These are phyloP conservation scores for Marasmius oreades DNA, from an alignment of 1,284 basidiomycete species.

Conservation along the genomic window DNA sequence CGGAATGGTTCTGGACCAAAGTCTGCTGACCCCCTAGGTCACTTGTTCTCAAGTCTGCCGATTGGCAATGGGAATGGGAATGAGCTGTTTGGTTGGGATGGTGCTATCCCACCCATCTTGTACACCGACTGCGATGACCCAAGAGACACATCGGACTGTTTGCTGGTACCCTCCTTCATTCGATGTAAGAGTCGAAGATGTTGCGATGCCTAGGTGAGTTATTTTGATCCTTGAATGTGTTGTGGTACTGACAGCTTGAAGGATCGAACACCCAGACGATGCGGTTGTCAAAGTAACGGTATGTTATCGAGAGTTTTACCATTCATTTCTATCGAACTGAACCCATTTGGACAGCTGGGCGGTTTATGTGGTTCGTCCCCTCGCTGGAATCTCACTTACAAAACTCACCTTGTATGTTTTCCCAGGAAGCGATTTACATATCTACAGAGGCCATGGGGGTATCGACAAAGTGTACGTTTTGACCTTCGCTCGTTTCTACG, in stretches of 20 bases:
- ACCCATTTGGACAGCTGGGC: slow-evolving; percentile 43
- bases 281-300: slow-evolving; percentile 72
- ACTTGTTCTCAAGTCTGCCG: no score
- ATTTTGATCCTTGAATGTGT: not conserved
- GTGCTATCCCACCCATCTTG: no score
- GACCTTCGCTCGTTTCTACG: slow-evolving; percentile 22
- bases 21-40: no score
- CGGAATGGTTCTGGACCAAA: no score
- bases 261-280: slow-evolving; percentile 70
- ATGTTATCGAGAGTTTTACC: slow-evolving; percentile 12
- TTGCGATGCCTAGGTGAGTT: slow-evolving; percentile 52
- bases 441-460: slow-evolving; percentile 60
- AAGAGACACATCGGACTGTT: slow-evolving; percentile 31
- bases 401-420: not conserved
- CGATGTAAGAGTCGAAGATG: slow-evolving; percentile 60
- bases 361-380: slow-evolving; percentile 61
- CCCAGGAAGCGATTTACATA: slow-evolving; percentile 72
- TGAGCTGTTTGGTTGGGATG: no score
- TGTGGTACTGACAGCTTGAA: slow-evolving; percentile 22
- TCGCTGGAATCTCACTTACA: not conserved
- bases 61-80: no score
- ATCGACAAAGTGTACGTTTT: slow-evolving; percentile 17
- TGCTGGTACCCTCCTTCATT: slow-evolving; percentile 64
- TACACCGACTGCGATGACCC: no score
- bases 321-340: not conserved